Base-by-base conservation (phyloP, 345 rosid species). In the Eucalyptus sp. region DNA sequence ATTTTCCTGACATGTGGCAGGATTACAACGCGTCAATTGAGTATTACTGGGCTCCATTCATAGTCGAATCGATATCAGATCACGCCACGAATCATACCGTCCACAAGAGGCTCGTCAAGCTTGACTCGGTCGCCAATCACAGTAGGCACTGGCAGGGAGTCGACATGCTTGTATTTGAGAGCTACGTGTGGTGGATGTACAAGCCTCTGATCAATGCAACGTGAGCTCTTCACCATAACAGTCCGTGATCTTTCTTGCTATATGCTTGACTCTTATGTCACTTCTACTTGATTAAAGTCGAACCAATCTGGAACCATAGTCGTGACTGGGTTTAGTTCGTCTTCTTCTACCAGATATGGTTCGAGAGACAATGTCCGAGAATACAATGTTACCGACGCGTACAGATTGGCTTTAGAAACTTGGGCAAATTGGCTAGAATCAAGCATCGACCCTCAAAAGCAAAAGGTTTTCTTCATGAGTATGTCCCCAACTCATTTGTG, bases 111-210 rank as follows among this genome's bases (percentile, higher is more conserved):
- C 94, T 96, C 56, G 99, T 98, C 31, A 94, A 89, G 92, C 99
- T 98, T 2, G 97, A 96, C 86, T 94, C 98, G 49, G 94, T 98
- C 50, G 93, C 95, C 86, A 96, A 94, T 92, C 99, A 96, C 91
- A 97, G 98, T 81, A 94, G 93, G 90, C 91, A 91, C 88, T 98
- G 98, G 98, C 90, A 93, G 88, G 96, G 94, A 27, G 98, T 94
- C 18, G 97, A 96, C 90, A 51, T 96, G 33, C 88, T 97, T 50
- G 94, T 97, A 66, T 97, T 96, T 52, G 98, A 97, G 91, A 96
- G 99, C 93, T 96, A 97, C 48, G 96, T 96, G 1, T 97, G 99
- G 99, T 97, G 99, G 99, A 96, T 97, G 99, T 90, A 94, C 94
- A 94, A 91, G 80, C 98, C 99, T 51, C 89, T 89, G 80, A 95